Percentiles rank a stretch among this genome's conserved stretches.
Evolutionary conservation across 805 yeast species (phyloP).

Genomic region (Myxozyma vanderwaltii): DNA sequence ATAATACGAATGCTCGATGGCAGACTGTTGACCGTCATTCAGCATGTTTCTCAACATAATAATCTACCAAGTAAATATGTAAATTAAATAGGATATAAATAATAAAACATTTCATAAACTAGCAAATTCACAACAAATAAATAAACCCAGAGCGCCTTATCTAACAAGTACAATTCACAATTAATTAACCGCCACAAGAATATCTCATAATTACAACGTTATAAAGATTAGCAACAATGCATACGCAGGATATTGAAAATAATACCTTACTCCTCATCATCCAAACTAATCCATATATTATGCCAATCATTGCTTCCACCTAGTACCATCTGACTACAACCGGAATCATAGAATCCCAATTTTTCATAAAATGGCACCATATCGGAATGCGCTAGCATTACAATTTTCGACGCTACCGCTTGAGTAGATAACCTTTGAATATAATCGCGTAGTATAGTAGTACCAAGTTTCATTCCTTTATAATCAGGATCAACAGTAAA

Average conservation of each 20-base stretch:
- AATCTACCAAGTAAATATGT: too few relatives aligned
- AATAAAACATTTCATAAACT: too few relatives aligned
- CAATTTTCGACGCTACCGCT: constrained; percentile 76
- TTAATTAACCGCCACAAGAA: too few relatives aligned
- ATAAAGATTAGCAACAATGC: not conserved
- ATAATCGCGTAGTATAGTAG: constrained; percentile 82
- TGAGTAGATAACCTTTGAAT: constrained; percentile 87
- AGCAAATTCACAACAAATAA: too few relatives aligned
- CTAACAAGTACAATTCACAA: too few relatives aligned
- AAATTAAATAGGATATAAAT: too few relatives aligned
- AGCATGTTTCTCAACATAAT: too few relatives aligned
- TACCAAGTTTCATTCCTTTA: constrained; percentile 81
- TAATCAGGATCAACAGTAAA: constrained; percentile 72
- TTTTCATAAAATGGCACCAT: constrained; percentile 77
- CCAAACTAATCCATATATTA: constrained; percentile 47
- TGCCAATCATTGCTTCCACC: constrained; percentile 63
- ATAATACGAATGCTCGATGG: too few relatives aligned
- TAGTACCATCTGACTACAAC: constrained; percentile 59
- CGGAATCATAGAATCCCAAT: constrained; percentile 73
- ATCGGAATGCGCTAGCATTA: constrained; percentile 63
- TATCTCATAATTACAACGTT: not conserved
- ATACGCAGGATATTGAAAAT: not conserved
- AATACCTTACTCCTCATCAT: not conserved
- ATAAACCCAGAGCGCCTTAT: too few relatives aligned
- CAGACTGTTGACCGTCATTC: too few relatives aligned